These are phyloP conservation scores for Hypoxylon subgilvum DNA, from an alignment of 495 filamentous ascomycete genomes.

Conservation along the genomic window DNA sequence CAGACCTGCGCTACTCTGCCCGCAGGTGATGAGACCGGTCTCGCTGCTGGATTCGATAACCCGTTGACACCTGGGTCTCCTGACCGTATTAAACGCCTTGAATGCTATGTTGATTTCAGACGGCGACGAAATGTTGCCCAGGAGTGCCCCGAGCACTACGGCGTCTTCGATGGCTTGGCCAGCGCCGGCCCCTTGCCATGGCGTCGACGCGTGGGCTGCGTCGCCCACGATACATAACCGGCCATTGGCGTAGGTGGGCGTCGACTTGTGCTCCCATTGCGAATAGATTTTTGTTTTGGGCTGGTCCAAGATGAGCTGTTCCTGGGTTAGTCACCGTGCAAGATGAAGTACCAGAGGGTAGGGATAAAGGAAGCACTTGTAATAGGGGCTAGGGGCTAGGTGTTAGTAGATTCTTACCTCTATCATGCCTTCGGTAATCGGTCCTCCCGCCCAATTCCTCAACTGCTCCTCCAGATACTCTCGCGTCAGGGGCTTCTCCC, in stretches of 20 bases:
- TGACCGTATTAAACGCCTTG: conserved; percentile 61
- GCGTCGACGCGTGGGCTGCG: conserved; percentile 71
- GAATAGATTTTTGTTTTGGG: conserved; percentile 12
- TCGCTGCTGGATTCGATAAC: conserved; percentile 39
- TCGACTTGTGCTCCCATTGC: conserved; percentile 26
- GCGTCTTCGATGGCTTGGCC: conserved; percentile 72
- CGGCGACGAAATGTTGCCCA: conserved; percentile 49
- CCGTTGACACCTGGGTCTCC: conserved; percentile 50
- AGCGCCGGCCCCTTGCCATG: conserved; percentile 70
- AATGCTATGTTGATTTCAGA: conserved; percentile 56
- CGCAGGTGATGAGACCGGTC: conserved; percentile 30
- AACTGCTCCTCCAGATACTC: conserved; percentile 1
- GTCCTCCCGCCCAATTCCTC: conserved; percentile 10
- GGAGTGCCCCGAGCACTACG: conserved; percentile 59
- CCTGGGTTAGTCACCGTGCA: background rate
- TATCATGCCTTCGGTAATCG: conserved; percentile 22
- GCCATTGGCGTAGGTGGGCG: conserved; percentile 24
- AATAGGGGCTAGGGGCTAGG: too few species aligned
- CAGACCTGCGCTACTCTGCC: conserved; percentile 2
- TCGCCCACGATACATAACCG: conserved; percentile 66
- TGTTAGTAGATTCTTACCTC: too few species aligned
- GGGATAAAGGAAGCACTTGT: too few species aligned
- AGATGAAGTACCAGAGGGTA: too few species aligned
- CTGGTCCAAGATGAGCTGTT: conserved; percentile 23
- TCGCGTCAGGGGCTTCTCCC: conserved; percentile 11